A percentile compares a stretch with the other conserved stretches of the same genome.
Conservation (phyloP, 140 eudicot genomes). For the Anethum foeniculum region DNA sequence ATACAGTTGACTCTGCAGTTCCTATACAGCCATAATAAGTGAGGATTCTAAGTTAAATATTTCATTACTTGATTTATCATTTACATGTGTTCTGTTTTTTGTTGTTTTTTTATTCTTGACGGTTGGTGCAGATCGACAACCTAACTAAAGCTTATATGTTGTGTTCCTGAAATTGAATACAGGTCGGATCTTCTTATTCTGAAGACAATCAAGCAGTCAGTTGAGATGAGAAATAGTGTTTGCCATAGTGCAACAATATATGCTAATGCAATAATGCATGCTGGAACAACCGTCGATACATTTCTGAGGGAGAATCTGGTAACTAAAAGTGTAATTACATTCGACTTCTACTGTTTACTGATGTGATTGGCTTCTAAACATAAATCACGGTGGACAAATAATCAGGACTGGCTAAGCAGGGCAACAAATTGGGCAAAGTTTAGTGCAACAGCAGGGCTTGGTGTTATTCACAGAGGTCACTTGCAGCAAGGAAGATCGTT, state of each 20-base stretch:
- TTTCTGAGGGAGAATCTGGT: constrained; percentile 36
- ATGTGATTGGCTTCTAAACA: not conserved
- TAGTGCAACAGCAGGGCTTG: constrained; percentile 96
- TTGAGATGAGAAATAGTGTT: constrained; percentile 98
- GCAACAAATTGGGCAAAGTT: constrained; percentile 99
- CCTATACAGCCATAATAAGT: constrained; percentile 91
- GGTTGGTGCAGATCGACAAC: not conserved
- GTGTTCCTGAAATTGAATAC: constrained; percentile 10
- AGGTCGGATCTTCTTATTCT: constrained; percentile 98
- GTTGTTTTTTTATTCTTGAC: not conserved
- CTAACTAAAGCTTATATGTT: not conserved
- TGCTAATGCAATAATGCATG: constrained; percentile 98
- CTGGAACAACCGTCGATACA: constrained; percentile 96
- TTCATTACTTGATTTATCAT: not conserved
- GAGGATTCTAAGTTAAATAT: constrained; percentile 24
- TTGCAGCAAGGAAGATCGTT: constrained; percentile 93
- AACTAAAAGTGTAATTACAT: not conserved
- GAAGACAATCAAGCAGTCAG: constrained; percentile 92
- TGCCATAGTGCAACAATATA: constrained; percentile 98
- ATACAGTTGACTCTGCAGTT: constrained; percentile 91
- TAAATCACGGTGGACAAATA: not conserved
- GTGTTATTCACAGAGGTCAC: constrained; percentile 92
- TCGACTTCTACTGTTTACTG: not conserved
- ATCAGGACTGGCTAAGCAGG: constrained; percentile 94
- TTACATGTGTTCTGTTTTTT: not conserved